Percentiles rank a stretch among this genome's conserved stretches.
These are phyloP conservation scores for Phytophthora niederhauseri DNA, from an alignment of 352 stramenopile species.

Conservation along the genomic window DNA sequence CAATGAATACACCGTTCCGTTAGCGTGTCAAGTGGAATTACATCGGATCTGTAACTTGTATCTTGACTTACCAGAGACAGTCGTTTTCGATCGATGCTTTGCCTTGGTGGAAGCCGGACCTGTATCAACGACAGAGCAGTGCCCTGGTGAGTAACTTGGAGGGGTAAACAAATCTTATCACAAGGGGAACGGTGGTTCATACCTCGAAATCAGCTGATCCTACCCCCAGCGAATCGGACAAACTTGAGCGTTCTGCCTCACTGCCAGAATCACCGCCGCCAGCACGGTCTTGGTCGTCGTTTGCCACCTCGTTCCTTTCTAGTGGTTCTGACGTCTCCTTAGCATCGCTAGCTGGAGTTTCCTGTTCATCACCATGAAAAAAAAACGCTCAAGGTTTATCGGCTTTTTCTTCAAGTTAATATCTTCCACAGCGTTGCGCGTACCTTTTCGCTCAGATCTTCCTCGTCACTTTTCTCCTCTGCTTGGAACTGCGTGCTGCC, in stretches of 20 bases:
- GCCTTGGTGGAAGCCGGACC: conserved; percentile 57
- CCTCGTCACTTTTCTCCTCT: conserved; percentile 32
- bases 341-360: conserved; percentile 9
- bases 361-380: conserved; percentile 10
- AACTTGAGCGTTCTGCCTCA: conserved; percentile 40
- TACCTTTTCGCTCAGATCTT: conserved; percentile 29
- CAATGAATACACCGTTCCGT: background rate
- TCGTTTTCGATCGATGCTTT: conserved; percentile 47
- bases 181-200: background rate
- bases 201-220: conserved; percentile 85
- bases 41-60: no score
- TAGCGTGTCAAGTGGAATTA: background rate
- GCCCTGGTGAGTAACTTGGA: background rate
- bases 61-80: conserved; percentile 40
- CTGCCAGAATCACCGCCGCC: conserved; percentile 16
- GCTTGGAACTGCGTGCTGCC: conserved; percentile 53
- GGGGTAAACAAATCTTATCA: background rate
- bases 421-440: background rate
- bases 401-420: background rate
- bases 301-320: conserved; percentile 3
- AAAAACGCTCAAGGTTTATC: background rate
- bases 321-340: conserved; percentile 2
- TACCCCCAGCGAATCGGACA: conserved; percentile 78
- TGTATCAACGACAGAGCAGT: conserved; percentile 6
- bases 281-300: background rate